Base-by-base conservation (phyloP, 768 basidiomycete species). In the Fibroporia radiculosa region DNA sequence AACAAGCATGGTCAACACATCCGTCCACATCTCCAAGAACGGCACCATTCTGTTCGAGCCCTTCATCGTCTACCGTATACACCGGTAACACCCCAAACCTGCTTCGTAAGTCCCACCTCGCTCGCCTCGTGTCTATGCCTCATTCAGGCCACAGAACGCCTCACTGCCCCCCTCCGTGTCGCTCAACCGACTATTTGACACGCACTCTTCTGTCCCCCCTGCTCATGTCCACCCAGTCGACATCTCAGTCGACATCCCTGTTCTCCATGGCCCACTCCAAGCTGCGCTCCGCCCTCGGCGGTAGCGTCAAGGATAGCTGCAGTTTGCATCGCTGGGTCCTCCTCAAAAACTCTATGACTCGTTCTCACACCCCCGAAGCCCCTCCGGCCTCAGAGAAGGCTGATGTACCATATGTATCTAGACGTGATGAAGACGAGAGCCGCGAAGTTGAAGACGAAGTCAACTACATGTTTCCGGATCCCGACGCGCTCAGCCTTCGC, bases 301-400 rank as follows among this genome's bases (percentile, higher is more conserved):
- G 68, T 60, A 62, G 69, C 54, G 53, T 53, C 53, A 80, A 75
- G 67, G 82, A 84, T 68, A 77, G 65, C 52, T 73, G 74, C 70
- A 85, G 78, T 66, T 75, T 90, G 67, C 84, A 86, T 59, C 84
- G 86, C 60, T 88, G 84, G 84, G 87, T 91, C 42, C 72, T 91
- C 47, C 74, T 90, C 60, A 89, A 89, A 82, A 91, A 90, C 62
- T 87, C 84, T 24, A 73, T 88, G 50, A 64, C 77, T 53, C 72
- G 70, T 54, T 72, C 79, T 49, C 71, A 74, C 41, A 66, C 71
- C 51, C 49, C 65, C 56, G 62, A 62, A 53, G 33, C 44, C 18
- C 44, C 51, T 38, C 29, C 46, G 27, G n/a, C n/a, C n/a, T n/a
- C n/a, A n/a, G 47, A 45, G 48, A 53, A 54, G 42, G 45, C 52